Conservation (phyloP, 2,329 filamentous ascomycete species). For the Microdochium paspali region DNA sequence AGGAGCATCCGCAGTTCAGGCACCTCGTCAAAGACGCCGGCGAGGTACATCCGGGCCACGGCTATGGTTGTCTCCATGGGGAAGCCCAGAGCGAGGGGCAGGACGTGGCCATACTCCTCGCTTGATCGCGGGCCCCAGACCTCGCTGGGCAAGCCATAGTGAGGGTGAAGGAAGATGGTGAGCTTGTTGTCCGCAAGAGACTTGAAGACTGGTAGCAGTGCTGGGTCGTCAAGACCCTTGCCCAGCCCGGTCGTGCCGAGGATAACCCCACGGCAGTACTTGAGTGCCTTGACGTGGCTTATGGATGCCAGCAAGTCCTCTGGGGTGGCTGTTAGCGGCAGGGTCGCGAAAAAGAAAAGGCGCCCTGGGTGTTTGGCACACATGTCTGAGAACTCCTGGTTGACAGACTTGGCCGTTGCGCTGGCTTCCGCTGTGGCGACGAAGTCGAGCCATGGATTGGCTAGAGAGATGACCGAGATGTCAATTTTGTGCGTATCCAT, state of each 20-base stretch:
- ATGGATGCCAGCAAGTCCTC: slow-evolving; percentile 58
- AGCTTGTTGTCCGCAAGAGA: slow-evolving; percentile 56
- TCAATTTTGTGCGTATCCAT: slow-evolving; percentile 80
- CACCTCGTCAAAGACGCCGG: slow-evolving; percentile 74
- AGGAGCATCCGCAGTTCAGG: slow-evolving; percentile 62
- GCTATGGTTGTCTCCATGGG: slow-evolving; percentile 91
- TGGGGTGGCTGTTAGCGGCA: slow-evolving; percentile 64
- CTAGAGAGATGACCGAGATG: slow-evolving; percentile 77
- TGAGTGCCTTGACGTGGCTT: slow-evolving; percentile 47
- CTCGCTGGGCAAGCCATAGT: slow-evolving; percentile 75
- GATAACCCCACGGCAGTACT: slow-evolving; percentile 74
- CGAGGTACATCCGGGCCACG: slow-evolving; percentile 77
- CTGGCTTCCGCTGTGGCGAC: slow-evolving; percentile 52
- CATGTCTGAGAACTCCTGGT: slow-evolving; percentile 66
- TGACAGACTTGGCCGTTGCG: slow-evolving; percentile 57
- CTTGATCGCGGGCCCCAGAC: slow-evolving; percentile 66
- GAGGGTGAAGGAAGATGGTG: slow-evolving; percentile 78
- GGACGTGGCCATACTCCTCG: slow-evolving; percentile 73
- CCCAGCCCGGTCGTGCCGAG: slow-evolving; percentile 79
- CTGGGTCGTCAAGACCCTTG: slow-evolving; percentile 67
- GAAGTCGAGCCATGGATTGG: slow-evolving; percentile 93
- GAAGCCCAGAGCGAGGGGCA: slow-evolving; percentile 79
- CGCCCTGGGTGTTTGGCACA: slow-evolving; percentile 58
- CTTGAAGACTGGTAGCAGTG: slow-evolving; percentile 61
- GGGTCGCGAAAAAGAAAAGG: slow-evolving; percentile 73